Evolutionary conservation across 805 yeast genomes (phyloP), one percentile per base, ranked within the genome.

Genomic region (Danielia reshetovae): DNA sequence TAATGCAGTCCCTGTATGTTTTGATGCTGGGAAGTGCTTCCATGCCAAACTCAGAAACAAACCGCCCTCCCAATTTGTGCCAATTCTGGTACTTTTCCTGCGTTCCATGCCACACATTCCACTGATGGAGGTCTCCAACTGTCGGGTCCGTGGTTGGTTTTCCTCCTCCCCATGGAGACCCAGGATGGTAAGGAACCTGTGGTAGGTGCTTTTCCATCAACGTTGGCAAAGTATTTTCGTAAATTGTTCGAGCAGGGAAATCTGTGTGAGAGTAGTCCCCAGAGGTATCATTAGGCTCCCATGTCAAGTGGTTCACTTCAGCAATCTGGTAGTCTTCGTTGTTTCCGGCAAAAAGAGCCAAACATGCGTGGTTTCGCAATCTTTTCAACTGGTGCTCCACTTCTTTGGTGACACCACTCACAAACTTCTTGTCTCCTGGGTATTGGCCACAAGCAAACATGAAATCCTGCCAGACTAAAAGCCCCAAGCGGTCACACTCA

Each of bases 361-460:
- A 41, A n/a, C 62, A 62, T 24, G 70, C 55, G 41, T 62, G 56
- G 35, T 66, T 61, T 42, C 74, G 52, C 34, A 74, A 45, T 32
- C 78, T 43, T 29, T 43, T 49, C 24, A 74, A 47, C 40, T 72
- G 75, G 33, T 56, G 51, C 13, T 36, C 45, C 1, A 59, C 63
- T 41, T 74, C 79, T 9, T 44, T 37, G 7, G 42, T 24, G 4
- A 74, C 72, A 27, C 48, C 51, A 4, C 47, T 49, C 15, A 60
- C 44, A 39, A 70, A 70, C 9, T 46, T 52, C 3, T 48, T 48
- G 40, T 68, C 57, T 4, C 60, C 70, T 3, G 78, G 79, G 39
- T 74, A 74, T 31, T 66, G 72, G 1, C 77, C 79, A 54, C 79
- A 74, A 2, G 75, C 78, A 58, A 74, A 74, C 77, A 73, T 67